These are phyloP conservation scores for Xylaria intraflava DNA, from an alignment of 495 filamentous ascomycete species.

Conservation along the genomic window DNA sequence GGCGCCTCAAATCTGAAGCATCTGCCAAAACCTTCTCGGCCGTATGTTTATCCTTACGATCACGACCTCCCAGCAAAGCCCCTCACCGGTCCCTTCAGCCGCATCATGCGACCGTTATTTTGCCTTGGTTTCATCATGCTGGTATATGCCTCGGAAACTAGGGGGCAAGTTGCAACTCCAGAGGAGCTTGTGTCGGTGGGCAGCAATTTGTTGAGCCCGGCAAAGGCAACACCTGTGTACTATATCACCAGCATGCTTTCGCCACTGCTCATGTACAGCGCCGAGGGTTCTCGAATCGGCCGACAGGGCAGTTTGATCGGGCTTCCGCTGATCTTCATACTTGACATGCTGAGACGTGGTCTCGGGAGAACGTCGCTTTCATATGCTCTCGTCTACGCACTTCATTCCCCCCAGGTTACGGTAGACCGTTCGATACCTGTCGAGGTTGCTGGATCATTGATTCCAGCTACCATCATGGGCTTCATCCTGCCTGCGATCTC, in stretches of 20 bases:
- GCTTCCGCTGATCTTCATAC: slow-evolving; percentile 17
- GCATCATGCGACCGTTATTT: not conserved
- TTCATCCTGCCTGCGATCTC: slow-evolving; percentile 22
- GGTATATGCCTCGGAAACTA: not conserved
- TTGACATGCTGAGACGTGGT: slow-evolving; percentile 19
- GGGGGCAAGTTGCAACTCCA: not conserved
- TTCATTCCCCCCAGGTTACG: slow-evolving; percentile 10
- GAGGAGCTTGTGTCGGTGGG: not conserved
- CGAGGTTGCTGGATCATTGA: slow-evolving; percentile 18
- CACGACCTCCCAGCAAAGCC: slow-evolving; percentile 13
- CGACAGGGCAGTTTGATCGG: slow-evolving; percentile 4
- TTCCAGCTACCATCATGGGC: slow-evolving; percentile 18
- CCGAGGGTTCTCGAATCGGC: slow-evolving; percentile 17
- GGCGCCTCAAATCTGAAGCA: not conserved
- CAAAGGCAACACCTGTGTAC: not conserved
- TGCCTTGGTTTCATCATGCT: not conserved
- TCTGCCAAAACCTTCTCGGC: not conserved
- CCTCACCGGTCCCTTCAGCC: not conserved
- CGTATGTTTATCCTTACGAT: not conserved
- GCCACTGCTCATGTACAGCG: slow-evolving; percentile 17
- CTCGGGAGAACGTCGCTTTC: slow-evolving; percentile 26
- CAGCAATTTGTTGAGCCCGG: not conserved
- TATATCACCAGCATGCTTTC: slow-evolving; percentile 9
- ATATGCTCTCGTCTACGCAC: slow-evolving; percentile 26
- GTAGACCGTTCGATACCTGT: slow-evolving; percentile 19